Conservation (phyloP, 768 basidiomycete species). For the Baorangia bicolor region DNA sequence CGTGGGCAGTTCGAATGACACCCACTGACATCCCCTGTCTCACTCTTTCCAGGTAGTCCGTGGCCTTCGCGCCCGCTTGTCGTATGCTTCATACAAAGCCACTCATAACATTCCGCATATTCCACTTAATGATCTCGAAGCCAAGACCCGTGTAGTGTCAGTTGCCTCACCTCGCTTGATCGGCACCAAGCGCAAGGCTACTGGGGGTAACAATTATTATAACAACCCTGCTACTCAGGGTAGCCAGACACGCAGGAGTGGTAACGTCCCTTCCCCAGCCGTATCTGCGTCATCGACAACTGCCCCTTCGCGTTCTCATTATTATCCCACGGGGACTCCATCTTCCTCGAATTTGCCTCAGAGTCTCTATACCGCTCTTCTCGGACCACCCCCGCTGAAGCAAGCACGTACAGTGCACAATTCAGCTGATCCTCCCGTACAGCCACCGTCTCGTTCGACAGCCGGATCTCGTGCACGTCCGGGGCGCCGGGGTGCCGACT, state of each 20-base stretch:
- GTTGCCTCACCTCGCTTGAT: slow-evolving; percentile 51
- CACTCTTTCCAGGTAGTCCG: slow-evolving; percentile 64
- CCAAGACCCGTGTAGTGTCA: slow-evolving; percentile 47
- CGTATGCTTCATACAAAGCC: slow-evolving; percentile 85
- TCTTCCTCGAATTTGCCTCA: slow-evolving; percentile 45
- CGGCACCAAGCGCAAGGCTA: slow-evolving; percentile 58
- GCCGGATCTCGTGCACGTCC: slow-evolving; percentile 32
- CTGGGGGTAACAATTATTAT: slow-evolving; percentile 43
- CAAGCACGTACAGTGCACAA: slow-evolving; percentile 81
- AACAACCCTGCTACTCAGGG: slow-evolving; percentile 52
- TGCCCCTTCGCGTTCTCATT: slow-evolving; percentile 41
- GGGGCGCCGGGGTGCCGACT: slow-evolving; percentile 16
- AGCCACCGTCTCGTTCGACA: slow-evolving; percentile 41
- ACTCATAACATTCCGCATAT: slow-evolving; percentile 66
- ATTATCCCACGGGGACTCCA: slow-evolving; percentile 39
- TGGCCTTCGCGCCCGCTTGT: slow-evolving; percentile 73
- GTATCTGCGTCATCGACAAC: slow-evolving; percentile 25
- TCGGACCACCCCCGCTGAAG: slow-evolving; percentile 74
- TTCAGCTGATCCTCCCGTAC: slow-evolving; percentile 63
- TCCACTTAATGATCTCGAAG: slow-evolving; percentile 70
- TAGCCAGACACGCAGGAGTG: slow-evolving; percentile 36
- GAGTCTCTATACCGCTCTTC: slow-evolving; percentile 71
- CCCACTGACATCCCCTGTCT: slow-evolving; percentile 32
- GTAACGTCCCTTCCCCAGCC: slow-evolving; percentile 44
- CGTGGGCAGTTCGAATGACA: too few species aligned